phyloP scores from a whole-genome alignment of 805 yeast species.

The Debaryomyces prosopidis region DNA sequence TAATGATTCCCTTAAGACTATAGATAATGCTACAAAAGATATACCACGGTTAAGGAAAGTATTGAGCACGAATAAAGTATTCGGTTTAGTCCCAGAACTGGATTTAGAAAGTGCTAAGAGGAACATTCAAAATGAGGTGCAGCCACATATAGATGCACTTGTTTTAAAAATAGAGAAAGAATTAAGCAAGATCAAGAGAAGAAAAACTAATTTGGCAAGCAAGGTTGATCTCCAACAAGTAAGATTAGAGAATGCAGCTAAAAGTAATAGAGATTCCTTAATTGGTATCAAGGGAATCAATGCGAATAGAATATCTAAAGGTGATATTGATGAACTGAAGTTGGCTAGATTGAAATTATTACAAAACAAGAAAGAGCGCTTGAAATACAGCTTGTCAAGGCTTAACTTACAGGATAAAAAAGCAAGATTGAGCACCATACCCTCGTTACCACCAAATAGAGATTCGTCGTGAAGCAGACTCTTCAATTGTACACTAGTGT shows the following conservation, averaged over 20 bases:
- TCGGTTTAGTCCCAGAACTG: conserved; percentile 51
- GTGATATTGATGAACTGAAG: conserved; percentile 32
- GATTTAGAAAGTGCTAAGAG: conserved; percentile 44
- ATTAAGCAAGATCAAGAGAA: conserved; percentile 31
- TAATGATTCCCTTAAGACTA: conserved; percentile 27
- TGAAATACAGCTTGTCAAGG: conserved; percentile 38
- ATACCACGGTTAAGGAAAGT: conserved; percentile 39
- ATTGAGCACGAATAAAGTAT: conserved; percentile 46
- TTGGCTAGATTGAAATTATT: conserved; percentile 39
- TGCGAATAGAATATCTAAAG: conserved; percentile 14
- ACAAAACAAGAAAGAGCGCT: conserved; percentile 44
- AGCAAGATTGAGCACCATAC: conserved; percentile 15
- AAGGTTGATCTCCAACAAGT: conserved; percentile 43
- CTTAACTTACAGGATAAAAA: conserved; percentile 18
- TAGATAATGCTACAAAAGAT: conserved; percentile 40
- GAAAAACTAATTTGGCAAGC: conserved; percentile 29
- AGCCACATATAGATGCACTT: conserved; percentile 41
- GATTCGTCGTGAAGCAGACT: background rate
- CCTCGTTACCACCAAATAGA: conserved; percentile 10
- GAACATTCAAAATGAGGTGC: conserved; percentile 34
- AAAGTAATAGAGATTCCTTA: conserved; percentile 9
- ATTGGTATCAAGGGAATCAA: conserved; percentile 8
- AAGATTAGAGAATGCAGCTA: conserved; percentile 24
- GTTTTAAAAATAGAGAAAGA: conserved; percentile 31
- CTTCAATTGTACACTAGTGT: background rate